Base-by-base conservation (phyloP, 2,329 filamentous ascomycete genomes). In the Nigrospora osmanthi region DNA sequence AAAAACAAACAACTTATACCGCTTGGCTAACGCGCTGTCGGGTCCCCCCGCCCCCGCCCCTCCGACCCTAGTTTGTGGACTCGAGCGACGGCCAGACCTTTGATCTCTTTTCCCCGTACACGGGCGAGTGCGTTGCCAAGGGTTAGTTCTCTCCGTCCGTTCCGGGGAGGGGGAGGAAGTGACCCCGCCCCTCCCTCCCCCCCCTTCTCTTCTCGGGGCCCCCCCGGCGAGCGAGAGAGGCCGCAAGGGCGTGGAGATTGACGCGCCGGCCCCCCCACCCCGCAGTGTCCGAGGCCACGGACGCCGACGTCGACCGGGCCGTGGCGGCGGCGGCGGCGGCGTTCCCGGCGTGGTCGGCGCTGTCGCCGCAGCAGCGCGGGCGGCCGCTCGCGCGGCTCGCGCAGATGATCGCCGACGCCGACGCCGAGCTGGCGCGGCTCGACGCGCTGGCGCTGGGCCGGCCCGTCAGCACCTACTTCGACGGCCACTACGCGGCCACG, bases 281-380 rank as follows among this genome's bases (percentile, higher is more conserved):
- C 12, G 7, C 16, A 48, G 47, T 48, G 32, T 45, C 47, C 16
- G 47, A 48, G 34, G 53, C 54, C 13, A 49, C 51, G 11, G 16
- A 43, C 16, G 54, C 53, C 28, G 56, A 58, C 51, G 52, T 57
- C 19, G 48, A 58, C 42, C 45, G 34, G 15, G 55, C 55, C 14
- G 56, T 58, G 17, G 49, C 35, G 6, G 54, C 55, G 14, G 56
- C 56, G 2, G 42, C 53, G 38, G 47, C 46, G 13, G 54, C 54
- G 23, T 49, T 54, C 13, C 46, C 46, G 12, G 53, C 52, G 11
- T 58, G 56, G 56, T 47, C 44, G 37, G 40, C 45, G 11, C 19
- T 52, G 31, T 50, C 49, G 12, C 52, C 52, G 14, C 19, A 37
- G n/a, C 45, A 52, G 33, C 48, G 52, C 17, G 52, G 52, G 38